phyloP scores from a whole-genome alignment of 371 early-diverging fungal species.

The Nematocida parisii region DNA sequence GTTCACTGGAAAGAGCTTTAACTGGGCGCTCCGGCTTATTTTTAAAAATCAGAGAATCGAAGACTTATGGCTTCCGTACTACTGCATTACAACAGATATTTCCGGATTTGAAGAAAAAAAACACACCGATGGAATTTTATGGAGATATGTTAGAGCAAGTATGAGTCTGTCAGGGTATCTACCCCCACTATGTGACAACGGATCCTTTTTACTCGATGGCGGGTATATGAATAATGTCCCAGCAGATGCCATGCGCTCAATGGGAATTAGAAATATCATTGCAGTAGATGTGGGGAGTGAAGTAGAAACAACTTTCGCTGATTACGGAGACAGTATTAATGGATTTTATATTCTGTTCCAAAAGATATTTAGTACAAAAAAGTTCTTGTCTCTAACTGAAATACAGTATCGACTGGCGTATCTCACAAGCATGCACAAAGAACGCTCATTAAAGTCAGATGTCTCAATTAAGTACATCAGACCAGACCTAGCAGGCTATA shows the following conservation, averaged over 20 bases:
- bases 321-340: constrained; percentile 84
- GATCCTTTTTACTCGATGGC: constrained; percentile 91
- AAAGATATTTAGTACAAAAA: constrained; percentile 76
- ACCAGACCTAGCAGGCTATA: constrained; percentile 81
- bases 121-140: constrained; percentile 83
- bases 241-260: constrained; percentile 80
- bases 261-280: constrained; percentile 84
- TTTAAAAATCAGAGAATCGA: constrained; percentile 86
- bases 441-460: constrained; percentile 79
- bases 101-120: constrained; percentile 85
- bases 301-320: constrained; percentile 81
- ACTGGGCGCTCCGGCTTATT: constrained; percentile 85
- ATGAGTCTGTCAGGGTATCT: constrained; percentile 87
- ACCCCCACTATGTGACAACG: constrained; percentile 84
- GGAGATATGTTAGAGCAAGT: constrained; percentile 92
- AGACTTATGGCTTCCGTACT: constrained; percentile 94
- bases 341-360: constrained; percentile 85
- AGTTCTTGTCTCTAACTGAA: constrained; percentile 86
- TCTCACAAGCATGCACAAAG: constrained; percentile 75
- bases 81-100: constrained; percentile 90
- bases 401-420: constrained; percentile 92
- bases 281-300: constrained; percentile 88
- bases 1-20: constrained; percentile 79
- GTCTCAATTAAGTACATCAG: constrained; percentile 79
- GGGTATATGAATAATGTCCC: constrained; percentile 98